phyloP scores from a whole-genome alignment of 2,329 filamentous ascomycete species.

The Anthostomella pinea region DNA sequence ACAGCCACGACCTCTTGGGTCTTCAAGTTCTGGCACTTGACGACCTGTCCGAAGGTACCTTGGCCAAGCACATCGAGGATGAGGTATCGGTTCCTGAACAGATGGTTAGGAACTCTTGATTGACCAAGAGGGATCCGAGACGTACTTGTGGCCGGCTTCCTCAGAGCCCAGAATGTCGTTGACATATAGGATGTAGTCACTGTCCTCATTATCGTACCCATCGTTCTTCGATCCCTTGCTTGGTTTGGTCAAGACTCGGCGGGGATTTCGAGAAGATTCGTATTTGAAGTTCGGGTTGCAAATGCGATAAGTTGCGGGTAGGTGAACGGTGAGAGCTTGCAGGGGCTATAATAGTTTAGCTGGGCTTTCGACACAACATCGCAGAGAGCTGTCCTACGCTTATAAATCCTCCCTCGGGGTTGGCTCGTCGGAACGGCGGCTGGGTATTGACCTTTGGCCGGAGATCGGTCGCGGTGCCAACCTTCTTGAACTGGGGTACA shows the following conservation, averaged over 20 bases:
- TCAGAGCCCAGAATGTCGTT: slow-evolving; percentile 98
- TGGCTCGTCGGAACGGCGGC: slow-evolving; percentile 86
- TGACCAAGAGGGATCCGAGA: slow-evolving; percentile 6
- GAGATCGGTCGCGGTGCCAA: slow-evolving; percentile 70
- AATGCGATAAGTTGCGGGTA: slow-evolving; percentile 94
- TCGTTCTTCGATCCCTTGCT: slow-evolving; percentile 99
- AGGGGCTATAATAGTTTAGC: slow-evolving; percentile 61
- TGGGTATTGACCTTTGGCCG: slow-evolving; percentile 81
- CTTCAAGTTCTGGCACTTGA: slow-evolving; percentile 98
- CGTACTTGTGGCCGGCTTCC: slow-evolving; percentile 94
- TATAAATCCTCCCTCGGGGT: slow-evolving; percentile 96
- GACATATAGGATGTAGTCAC: slow-evolving; percentile 98
- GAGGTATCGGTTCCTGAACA: slow-evolving; percentile 79
- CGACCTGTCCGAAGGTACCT: slow-evolving; percentile 96
- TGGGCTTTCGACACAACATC: slow-evolving; percentile 8
- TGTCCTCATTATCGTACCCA: slow-evolving; percentile 98
- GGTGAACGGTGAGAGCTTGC: slow-evolving; percentile 88
- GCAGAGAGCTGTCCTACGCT: slow-evolving; percentile 60
- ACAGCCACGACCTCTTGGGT: slow-evolving; percentile 98
- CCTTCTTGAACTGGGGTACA: slow-evolving; percentile 83
- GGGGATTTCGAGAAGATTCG: slow-evolving; percentile 93
- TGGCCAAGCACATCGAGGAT: slow-evolving; percentile 96
- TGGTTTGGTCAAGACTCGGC: slow-evolving; percentile 92
- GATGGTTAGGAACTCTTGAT: slow-evolving; percentile 11
- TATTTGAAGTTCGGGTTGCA: slow-evolving; percentile 99